Base-by-base conservation (phyloP, 257 asterid species). In the Forsythia suspensa region DNA sequence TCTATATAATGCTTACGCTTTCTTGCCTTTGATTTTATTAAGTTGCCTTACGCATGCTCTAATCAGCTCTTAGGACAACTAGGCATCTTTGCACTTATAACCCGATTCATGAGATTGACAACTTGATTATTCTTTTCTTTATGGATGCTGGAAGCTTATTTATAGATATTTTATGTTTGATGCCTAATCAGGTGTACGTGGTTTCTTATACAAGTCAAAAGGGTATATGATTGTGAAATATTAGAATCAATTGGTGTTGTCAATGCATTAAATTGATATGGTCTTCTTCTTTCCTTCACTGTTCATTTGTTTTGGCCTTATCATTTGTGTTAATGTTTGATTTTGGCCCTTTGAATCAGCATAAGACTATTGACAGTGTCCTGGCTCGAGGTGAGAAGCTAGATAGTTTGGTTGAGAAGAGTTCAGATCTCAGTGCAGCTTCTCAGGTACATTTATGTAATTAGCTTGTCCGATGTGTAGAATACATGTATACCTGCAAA, bases 351-450 rank as follows among this genome's bases (percentile, higher is more conserved):
- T 76, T 78, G 37, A 82, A 76, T 81, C 93, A 91, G 98, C 98
- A 94, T 88, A 90, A 94, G 89, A 94, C 98, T n/a, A 94, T 94
- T 72, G 97, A 94, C 83, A 92, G 98, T 79, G 98, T 94, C 77
- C 89, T 92, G 37, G 98, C 66, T 82, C 88, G 98, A 69, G 98
- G 98, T 8, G 96, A 88, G 86, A 95, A 90, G 92, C 94, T 95
- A 8, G 98, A 95, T 84, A 95, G 92, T 85, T 89, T 95, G 91
- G 98, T 95, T 46, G 97, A 90, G 77, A 95, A 95, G 91, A 95
- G 98, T 86, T 92, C 98, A 63, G 98, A 95, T 87, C 96, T 91
- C 70, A 92, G 97, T 59, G 89, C 97, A 75, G 97, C 98, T 81
- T 94, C 98, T 68, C 98, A 92, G 97, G 98, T 95, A 81, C 44